Evolutionary conservation across 768 basidiomycete species (phyloP), one percentile per base, ranked within the genome.

Genomic region (Aureoboletus auriporus): DNA sequence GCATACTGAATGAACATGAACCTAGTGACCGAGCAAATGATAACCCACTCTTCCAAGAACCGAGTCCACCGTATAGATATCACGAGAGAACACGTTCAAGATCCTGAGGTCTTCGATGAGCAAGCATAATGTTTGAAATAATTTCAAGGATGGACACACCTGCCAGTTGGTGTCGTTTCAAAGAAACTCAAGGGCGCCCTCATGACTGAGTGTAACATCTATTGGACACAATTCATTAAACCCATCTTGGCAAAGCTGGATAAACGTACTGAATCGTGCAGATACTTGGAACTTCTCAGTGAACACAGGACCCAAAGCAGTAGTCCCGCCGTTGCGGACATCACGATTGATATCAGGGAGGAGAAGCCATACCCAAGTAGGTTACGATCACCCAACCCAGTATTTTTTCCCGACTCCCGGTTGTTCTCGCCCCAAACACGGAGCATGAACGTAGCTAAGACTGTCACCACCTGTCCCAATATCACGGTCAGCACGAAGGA

Each of bases 71-170:
- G 87, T 85, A 58, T 89, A 89, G 13, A 79, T 83, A 58, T 98
- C 95, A 3, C 92, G 82, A 4, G 90, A 90, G 68, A 97, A 97
- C 26, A 96, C 66, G 67, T 96, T 97, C 44, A 97, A 63, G 46
- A 94, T 86, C 8, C 92, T 89, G 45, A 1, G 2, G 6, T 41
- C n/a, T 40, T 1, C 7, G 8, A 30, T 48, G n/a, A n/a, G n/a
- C 13, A 54, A 35, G 23, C 14, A 10, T 5, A 10, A 16, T 40
- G 29, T n/a, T n/a, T n/a, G 10, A 27, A n/a, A 27, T 2, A 27
- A 45, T 20, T 6, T 1, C 8, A 29, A 44, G 17, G 10, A 16
- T 14, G 8, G 29, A 50, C 75, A 43, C 56, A 86, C 87, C 86
- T 78, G 54, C 92, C 92, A 14, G 80, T 84, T 2, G 93, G 94